phyloP scores from a whole-genome alignment of 805 yeast species.

The Torulaspora quercuum region DNA sequence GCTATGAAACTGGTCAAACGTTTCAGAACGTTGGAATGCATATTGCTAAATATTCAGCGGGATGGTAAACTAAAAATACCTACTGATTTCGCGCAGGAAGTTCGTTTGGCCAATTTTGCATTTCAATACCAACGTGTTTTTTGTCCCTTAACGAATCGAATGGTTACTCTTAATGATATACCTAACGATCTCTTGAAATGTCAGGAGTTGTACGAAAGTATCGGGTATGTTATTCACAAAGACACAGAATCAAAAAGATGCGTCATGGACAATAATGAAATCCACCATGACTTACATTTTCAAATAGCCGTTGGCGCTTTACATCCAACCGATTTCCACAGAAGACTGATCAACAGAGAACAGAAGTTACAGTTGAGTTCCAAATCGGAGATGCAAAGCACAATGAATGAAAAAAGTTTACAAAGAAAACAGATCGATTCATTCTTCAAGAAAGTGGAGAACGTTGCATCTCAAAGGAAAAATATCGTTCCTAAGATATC shows the following conservation, averaged over 20 bases:
- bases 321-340: constrained; percentile 50
- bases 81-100: constrained; percentile 54
- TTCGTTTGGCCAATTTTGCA: constrained; percentile 65
- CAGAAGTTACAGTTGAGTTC: constrained; percentile 28
- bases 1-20: constrained; percentile 61
- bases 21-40: constrained; percentile 50
- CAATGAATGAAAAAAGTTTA: not conserved
- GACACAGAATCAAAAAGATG: constrained; percentile 18
- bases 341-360: constrained; percentile 37
- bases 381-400: constrained; percentile 22
- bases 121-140: constrained; percentile 84
- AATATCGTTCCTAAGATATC: not conserved
- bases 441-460: constrained; percentile 20
- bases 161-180: constrained; percentile 59
- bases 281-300: constrained; percentile 48
- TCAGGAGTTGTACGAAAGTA: constrained; percentile 38
- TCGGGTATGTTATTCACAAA: constrained; percentile 37
- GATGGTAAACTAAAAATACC: constrained; percentile 62
- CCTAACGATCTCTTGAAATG: constrained; percentile 39
- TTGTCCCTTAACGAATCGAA: constrained; percentile 50
- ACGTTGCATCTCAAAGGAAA: no score
- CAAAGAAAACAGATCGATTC: constrained; percentile 20
- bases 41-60: constrained; percentile 52
- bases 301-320: constrained; percentile 61
- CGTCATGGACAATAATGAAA: constrained; percentile 32